Evolutionary conservation across 257 asterid species (phyloP), one percentile per base, ranked within the genome.

Genomic region (Ocimum tenuiflorum): DNA sequence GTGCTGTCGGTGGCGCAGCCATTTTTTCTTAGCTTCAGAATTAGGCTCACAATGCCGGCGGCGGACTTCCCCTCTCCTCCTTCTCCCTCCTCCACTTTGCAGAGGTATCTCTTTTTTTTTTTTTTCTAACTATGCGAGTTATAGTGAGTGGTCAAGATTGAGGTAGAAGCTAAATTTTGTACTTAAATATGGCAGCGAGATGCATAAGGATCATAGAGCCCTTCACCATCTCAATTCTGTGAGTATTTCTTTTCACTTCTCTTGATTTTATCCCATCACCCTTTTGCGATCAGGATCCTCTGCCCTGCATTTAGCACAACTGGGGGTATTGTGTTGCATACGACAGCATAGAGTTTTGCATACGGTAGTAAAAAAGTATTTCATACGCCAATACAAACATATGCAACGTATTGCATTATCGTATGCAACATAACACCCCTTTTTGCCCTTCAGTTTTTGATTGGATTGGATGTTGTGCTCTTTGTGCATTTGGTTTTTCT

Each of bases 131-230:
- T 36, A 9, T 8, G 9, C 10, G 13, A 18, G 7, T 53, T 6
- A 10, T 31, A 13, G 4, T 22, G 13, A 39, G n/a, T n/a, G n/a
- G n/a, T 41, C 8, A 42, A 33, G 13, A 36, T 48, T 4, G 29
- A 31, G 18, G 8, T 8, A 18, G 45, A 20, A 10, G 31, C 11
- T 27, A 35, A 35, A 38, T 11, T 13, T 12, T 17, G 13, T 4
- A 4, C 27, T 12, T 52, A 13, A 27, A 52, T 33, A 9, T 8
- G 6, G 31, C 62, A 54, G 76, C 64, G 67, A 61, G 73, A 74
- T 77, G 65, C 29, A 43, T 8, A 52, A 56, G 75, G 82, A 78
- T 71, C 77, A 80, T 78, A 62, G 47, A 27, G 75, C 82, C 64
- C 73, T 80, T 48, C 68, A 60, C 20, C 72, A 63, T 62, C 54